Percentiles rank a stretch among this genome's conserved stretches.
phyloP scores from a whole-genome alignment of 495 filamentous ascomycete species.

The Penicillium nucicola region DNA sequence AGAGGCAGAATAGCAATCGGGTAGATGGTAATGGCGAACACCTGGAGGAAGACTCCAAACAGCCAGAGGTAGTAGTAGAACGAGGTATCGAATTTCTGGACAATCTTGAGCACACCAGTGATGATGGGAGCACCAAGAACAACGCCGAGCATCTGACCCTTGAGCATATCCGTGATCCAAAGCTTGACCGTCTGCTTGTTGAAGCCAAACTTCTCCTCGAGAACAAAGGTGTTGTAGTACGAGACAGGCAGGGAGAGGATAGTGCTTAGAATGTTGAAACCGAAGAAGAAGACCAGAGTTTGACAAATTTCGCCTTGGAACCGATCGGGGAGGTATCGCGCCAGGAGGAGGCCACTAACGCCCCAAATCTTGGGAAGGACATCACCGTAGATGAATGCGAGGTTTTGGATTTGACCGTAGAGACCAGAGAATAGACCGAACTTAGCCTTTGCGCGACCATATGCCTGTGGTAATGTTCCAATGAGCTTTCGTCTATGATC shows the following conservation, averaged over 20 bases:
- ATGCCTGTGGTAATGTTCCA: constrained; percentile 54
- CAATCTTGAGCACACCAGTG: constrained; percentile 82
- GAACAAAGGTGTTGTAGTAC: constrained; percentile 90
- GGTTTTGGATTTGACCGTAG: constrained; percentile 81
- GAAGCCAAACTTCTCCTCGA: constrained; percentile 97
- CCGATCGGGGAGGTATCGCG: constrained; percentile 66
- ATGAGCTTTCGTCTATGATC: constrained; percentile 3
- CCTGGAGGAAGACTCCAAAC: constrained; percentile 80
- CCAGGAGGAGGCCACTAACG: constrained; percentile 69
- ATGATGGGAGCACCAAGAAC: constrained; percentile 82
- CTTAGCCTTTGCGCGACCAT: constrained; percentile 91
- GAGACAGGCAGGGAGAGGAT: constrained; percentile 73
- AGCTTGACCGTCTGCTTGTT: constrained; percentile 93
- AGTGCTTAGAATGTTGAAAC: constrained; percentile 77
- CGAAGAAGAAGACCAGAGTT: constrained; percentile 86
- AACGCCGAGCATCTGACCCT: constrained; percentile 78
- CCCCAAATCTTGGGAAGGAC: constrained; percentile 87
- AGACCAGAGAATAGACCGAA: constrained; percentile 76
- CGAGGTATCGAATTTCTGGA: constrained; percentile 82
- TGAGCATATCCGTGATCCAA: constrained; percentile 89
- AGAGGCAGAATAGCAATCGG: constrained; percentile 90
- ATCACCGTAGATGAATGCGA: constrained; percentile 85
- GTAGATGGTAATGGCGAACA: constrained; percentile 94
- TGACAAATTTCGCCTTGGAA: constrained; percentile 93
- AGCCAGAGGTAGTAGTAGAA: constrained; percentile 99